Percentiles rank a stretch among this genome's conserved stretches.
Evolutionary conservation across 129 eudicot species (phyloP).

Genomic region (Chrysanthemum makinoi): DNA sequence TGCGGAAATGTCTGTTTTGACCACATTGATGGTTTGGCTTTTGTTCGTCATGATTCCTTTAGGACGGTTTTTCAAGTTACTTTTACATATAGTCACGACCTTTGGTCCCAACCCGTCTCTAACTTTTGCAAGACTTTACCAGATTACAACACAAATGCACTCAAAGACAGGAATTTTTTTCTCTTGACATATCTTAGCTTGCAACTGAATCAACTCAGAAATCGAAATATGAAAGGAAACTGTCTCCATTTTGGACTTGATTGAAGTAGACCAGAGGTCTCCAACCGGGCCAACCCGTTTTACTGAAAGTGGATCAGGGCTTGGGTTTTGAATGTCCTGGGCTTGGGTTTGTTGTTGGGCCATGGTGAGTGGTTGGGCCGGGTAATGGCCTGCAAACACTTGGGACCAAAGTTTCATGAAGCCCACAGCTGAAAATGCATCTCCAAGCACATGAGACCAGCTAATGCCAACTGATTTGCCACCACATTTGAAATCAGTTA

Average conservation of each 20-base stretch:
- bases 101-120: conserved; percentile 27
- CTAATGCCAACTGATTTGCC: conserved; percentile 66
- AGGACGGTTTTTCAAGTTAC: not conserved
- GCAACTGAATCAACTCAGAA: conserved; percentile 40
- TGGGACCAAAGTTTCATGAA: conserved; percentile 47
- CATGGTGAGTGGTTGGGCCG: conserved; percentile 29
- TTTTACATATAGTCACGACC: conserved; percentile 48
- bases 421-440: conserved; percentile 46
- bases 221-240: conserved; percentile 35
- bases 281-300: conserved; percentile 70
- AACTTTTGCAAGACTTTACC: conserved; percentile 49
- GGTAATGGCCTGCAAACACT: conserved; percentile 28
- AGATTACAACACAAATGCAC: conserved; percentile 51
- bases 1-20: conserved; percentile 33
- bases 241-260: conserved; percentile 35
- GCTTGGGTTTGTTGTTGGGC: conserved; percentile 20
- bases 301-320: conserved; percentile 37
- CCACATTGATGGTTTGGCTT: conserved; percentile 41
- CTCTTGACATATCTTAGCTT: conserved; percentile 29
- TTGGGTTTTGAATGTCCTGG: not conserved
- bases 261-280: conserved; percentile 46
- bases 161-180: conserved; percentile 40
- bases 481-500: conserved; percentile 69
- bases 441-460: conserved; percentile 84
- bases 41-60: conserved; percentile 33